Percentiles rank a stretch among this genome's conserved stretches.
These are phyloP conservation scores for Dictyostelium discoideum DNA, from an alignment of 78 protist genomes.

Conservation along the genomic window DNA sequence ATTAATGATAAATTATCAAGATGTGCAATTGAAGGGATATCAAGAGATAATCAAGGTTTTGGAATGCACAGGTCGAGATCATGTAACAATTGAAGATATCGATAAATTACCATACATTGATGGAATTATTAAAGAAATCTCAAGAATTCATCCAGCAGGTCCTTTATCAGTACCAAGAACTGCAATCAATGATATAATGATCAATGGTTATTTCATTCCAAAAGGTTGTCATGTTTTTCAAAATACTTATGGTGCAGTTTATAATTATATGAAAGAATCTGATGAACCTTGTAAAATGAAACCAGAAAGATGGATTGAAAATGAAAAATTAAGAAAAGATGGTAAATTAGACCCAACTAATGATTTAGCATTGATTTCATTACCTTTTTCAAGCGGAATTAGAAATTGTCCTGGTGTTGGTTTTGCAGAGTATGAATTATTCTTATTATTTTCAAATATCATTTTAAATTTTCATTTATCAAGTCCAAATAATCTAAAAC, in stretches of 20 bases:
- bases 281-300: neutral
- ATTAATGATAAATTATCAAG: neutral
- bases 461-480: neutral
- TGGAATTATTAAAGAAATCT: neutral
- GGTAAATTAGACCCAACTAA: neutral
- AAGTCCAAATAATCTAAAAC: neutral
- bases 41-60: neutral
- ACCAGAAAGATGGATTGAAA: neutral
- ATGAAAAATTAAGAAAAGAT: neutral
- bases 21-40: neutral
- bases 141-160: neutral
- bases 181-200: neutral
- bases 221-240: neutral
- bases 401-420: neutral
- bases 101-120: neutral
- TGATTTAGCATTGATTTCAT: neutral
- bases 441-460: neutral
- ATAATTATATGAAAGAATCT: neutral
- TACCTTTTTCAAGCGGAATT: neutral
- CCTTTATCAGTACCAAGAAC: neutral
- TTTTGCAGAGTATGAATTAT: neutral
- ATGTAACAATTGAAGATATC: neutral
- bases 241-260: neutral
- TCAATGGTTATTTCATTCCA: neutral
- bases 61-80: neutral